Evolutionary conservation across 2,329 filamentous ascomycete species (phyloP).

Genomic region (Sclerotinia spermophila): DNA sequence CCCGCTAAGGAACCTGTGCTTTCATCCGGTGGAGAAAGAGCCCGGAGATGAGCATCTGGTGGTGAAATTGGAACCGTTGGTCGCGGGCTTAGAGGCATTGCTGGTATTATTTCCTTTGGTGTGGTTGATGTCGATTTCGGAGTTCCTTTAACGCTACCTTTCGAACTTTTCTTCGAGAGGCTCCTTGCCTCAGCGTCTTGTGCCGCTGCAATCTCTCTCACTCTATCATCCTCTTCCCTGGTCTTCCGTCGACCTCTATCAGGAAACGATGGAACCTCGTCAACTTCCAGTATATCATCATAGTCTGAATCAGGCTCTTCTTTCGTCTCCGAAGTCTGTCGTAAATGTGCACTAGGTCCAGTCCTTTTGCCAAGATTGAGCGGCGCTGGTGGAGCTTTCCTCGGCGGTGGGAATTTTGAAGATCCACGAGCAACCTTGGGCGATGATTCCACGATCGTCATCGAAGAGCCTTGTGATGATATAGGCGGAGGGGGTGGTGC

Average conservation of each 20-base stretch:
- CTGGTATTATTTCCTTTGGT: slow-evolving; percentile 41
- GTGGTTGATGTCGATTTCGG: slow-evolving; percentile 40
- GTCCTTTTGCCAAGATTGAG: slow-evolving; percentile 60
- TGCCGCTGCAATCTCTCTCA: slow-evolving; percentile 65
- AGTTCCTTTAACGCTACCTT: slow-evolving; percentile 42
- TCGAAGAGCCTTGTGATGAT: slow-evolving; percentile 26
- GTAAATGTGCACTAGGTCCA: slow-evolving; percentile 42
- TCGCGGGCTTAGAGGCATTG: slow-evolving; percentile 42
- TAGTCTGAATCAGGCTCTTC: slow-evolving; percentile 76
- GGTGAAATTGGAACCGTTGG: slow-evolving; percentile 35
- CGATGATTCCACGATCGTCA: slow-evolving; percentile 43
- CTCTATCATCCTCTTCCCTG: slow-evolving; percentile 79
- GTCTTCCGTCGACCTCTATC: slow-evolving; percentile 77
- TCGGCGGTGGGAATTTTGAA: slow-evolving; percentile 54
- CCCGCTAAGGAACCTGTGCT: slow-evolving; percentile 50
- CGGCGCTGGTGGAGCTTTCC: slow-evolving; percentile 83
- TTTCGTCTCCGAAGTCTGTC: slow-evolving; percentile 46
- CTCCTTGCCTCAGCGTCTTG: slow-evolving; percentile 69
- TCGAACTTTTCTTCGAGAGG: slow-evolving; percentile 68
- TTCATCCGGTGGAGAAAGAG: slow-evolving; percentile 38
- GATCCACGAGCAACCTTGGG: slow-evolving; percentile 45
- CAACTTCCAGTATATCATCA: slow-evolving; percentile 70
- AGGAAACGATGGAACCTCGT: slow-evolving; percentile 53
- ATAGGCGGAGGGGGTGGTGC: slow-evolving; percentile 32
- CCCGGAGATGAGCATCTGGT: slow-evolving; percentile 34